These are phyloP conservation scores for Daldinia caldariorum DNA, from an alignment of 495 filamentous ascomycete genomes.

Conservation along the genomic window DNA sequence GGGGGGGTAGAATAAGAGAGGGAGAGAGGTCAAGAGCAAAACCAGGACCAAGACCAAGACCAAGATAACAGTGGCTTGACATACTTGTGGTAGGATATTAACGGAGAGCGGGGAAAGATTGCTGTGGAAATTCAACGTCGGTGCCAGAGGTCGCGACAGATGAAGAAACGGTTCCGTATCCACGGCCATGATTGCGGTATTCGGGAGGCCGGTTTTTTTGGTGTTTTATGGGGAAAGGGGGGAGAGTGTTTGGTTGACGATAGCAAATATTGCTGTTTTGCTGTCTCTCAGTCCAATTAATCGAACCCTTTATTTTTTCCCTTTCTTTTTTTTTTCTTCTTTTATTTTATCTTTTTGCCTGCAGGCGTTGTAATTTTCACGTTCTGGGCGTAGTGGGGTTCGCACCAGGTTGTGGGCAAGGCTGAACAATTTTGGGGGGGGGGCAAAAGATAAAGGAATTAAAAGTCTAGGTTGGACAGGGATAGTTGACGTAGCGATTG, in stretches of 20 bases:
- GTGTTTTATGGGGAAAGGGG: neutral
- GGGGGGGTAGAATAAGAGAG: conserved; percentile 69
- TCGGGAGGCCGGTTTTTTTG: neutral
- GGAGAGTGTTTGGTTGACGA: conserved; percentile 7
- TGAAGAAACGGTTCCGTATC: conserved; percentile 85
- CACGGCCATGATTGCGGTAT: conserved; percentile 76
- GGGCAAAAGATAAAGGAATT: conserved; percentile 19
- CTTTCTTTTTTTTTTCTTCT: conserved; percentile 3
- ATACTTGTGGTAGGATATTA: conserved; percentile 93
- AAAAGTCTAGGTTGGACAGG: conserved; percentile 3
- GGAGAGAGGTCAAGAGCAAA: conserved; percentile 34
- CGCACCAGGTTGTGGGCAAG: conserved; percentile 40
- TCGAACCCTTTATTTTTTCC: conserved; percentile 22
- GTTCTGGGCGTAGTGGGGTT: conserved; percentile 36
- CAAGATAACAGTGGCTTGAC: conserved; percentile 23
- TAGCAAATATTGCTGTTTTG: neutral
- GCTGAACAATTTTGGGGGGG: conserved; percentile 19
- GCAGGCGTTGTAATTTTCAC: conserved; percentile 37
- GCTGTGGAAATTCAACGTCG: conserved; percentile 78
- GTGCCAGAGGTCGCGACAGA: conserved; percentile 89
- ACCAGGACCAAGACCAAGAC: neutral
- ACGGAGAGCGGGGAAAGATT: conserved; percentile 91
- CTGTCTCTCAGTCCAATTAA: conserved; percentile 10
- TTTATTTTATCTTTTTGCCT: conserved; percentile 16
- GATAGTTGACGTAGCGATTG: neutral